Evolutionary conservation across 495 filamentous ascomycete genomes (phyloP), one percentile per base, ranked within the genome.

Genomic region (Viridothelium virens): DNA sequence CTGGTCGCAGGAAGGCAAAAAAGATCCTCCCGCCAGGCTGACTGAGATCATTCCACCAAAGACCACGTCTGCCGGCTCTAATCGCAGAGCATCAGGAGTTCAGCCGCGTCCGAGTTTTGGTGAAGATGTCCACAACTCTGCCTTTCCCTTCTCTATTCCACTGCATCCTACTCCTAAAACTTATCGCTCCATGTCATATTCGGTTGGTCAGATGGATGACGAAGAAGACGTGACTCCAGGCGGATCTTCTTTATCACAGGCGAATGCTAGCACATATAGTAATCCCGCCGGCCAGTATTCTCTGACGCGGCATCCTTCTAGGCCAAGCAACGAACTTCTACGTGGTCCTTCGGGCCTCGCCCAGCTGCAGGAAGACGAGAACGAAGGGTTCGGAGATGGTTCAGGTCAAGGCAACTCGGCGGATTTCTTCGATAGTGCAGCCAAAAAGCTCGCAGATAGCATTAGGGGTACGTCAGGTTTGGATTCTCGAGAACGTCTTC

Each of bases 121-220:
- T 12, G 69, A 70, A 62, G 80, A 83, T 85, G 84, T 64, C 83
- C 84, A 6, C 31, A 59, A 36, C 53, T 59, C 53, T 11, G 38
- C 63, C 10, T 90, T 96, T 66, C 92, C 92, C 14, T 95, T 97
- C 67, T 84, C 90, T 5, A 96, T 96, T 66, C 92, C 92, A 2
- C 79, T 97, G 14, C 90, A 96, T 67, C 92, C 92, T 3, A 94
- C 91, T 0, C 90, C 89, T 10, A 94, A 96, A 72, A 93, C 89
- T 1, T 95, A 95, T 72, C 89, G 94, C 38, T 98, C 94, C 14
- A 91, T 96, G 77, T 98, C 94, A 4, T 97, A 97, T 74, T 97
- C 93, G 1, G 92, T 96, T 37, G 94, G 94, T 34, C 94, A 98
- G 74, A 59, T 59, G 53, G 53, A 59, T 59, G 53, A 59, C 36